phyloP scores from a whole-genome alignment of 306 rosid species.

The Casuarina cunninghamiana region DNA sequence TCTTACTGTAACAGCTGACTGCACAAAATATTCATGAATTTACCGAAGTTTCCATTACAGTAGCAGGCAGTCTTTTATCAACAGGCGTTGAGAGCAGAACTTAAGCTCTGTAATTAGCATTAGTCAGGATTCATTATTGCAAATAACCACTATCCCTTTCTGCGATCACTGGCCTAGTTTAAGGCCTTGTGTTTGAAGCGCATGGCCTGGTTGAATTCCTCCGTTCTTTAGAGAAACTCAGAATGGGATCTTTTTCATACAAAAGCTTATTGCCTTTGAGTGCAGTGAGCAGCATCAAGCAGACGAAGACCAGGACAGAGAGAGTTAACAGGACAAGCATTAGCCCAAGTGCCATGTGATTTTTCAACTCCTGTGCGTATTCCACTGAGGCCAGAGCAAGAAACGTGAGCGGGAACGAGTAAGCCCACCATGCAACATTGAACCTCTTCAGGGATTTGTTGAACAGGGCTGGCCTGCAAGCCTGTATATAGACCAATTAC shows the following conservation, averaged over 20 bases:
- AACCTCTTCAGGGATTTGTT: conserved; percentile 51
- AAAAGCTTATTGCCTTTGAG: conserved; percentile 35
- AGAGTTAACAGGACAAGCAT: conserved; percentile 36
- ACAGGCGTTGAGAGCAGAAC: not conserved
- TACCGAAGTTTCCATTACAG: not conserved
- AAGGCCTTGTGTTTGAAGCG: not conserved
- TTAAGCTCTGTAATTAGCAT: not conserved
- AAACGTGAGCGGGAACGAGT: conserved; percentile 50
- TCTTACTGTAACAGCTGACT: not conserved
- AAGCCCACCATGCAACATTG: conserved; percentile 47
- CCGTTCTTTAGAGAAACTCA: conserved; percentile 8
- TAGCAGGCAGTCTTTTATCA: not conserved
- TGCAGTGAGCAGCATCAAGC: conserved; percentile 41
- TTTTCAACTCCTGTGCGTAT: conserved; percentile 39
- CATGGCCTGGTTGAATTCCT: not conserved
- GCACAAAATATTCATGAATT: not conserved
- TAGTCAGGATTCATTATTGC: not conserved
- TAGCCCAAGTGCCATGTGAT: conserved; percentile 27
- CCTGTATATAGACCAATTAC: conserved; percentile 25
- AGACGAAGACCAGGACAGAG: conserved; percentile 41
- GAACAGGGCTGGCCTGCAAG: conserved; percentile 51
- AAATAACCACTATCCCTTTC: not conserved
- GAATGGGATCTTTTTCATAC: conserved; percentile 18
- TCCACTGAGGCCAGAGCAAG: conserved; percentile 48
- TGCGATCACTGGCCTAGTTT: not conserved